Evolutionary conservation across 495 filamentous ascomycete species (phyloP).

Genomic region (Penicillium steckii): DNA sequence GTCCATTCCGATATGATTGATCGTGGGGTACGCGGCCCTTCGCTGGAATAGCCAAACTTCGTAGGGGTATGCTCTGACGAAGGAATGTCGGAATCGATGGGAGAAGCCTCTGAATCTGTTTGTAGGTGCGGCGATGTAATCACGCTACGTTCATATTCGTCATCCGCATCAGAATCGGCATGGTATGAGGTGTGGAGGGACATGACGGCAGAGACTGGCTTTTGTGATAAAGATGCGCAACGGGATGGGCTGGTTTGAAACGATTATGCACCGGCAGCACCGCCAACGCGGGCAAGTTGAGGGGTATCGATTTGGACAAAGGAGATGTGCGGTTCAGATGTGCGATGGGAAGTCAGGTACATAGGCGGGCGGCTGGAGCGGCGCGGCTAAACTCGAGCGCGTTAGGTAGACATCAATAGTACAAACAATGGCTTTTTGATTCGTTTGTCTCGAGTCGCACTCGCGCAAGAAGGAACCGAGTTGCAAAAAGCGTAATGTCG

Average conservation of each 20-base stretch:
- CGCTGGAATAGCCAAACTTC: slow-evolving; percentile 64
- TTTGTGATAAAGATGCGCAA: background rate
- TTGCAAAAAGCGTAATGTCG: background rate
- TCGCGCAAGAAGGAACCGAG: too few relatives aligned
- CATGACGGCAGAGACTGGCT: slow-evolving; percentile 28
- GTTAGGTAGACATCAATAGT: slow-evolving; percentile 4
- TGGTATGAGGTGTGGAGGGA: slow-evolving; percentile 51
- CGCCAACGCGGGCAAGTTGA: slow-evolving; percentile 3
- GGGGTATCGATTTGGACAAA: background rate
- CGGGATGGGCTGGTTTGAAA: background rate
- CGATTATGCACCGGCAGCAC: slow-evolving; percentile 4
- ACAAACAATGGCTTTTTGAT: background rate
- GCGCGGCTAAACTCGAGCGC: slow-evolving; percentile 7
- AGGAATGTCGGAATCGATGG: slow-evolving; percentile 76
- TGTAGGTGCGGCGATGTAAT: slow-evolving; percentile 69
- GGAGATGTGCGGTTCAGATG: background rate
- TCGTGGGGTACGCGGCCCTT: slow-evolving; percentile 68
- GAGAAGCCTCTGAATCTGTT: slow-evolving; percentile 76
- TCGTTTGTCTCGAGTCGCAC: background rate
- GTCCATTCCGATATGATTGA: slow-evolving; percentile 88
- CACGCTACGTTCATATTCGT: slow-evolving; percentile 86
- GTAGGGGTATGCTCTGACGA: slow-evolving; percentile 88
- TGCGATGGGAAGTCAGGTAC: slow-evolving; percentile 4
- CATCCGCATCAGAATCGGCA: slow-evolving; percentile 88
- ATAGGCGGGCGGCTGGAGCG: slow-evolving; percentile 2